Percentiles rank a stretch among this genome's conserved stretches.
These are phyloP conservation scores for Cymbopogon flexuosus DNA, from an alignment of 202 grass and related monocot species.

Conservation along the genomic window DNA sequence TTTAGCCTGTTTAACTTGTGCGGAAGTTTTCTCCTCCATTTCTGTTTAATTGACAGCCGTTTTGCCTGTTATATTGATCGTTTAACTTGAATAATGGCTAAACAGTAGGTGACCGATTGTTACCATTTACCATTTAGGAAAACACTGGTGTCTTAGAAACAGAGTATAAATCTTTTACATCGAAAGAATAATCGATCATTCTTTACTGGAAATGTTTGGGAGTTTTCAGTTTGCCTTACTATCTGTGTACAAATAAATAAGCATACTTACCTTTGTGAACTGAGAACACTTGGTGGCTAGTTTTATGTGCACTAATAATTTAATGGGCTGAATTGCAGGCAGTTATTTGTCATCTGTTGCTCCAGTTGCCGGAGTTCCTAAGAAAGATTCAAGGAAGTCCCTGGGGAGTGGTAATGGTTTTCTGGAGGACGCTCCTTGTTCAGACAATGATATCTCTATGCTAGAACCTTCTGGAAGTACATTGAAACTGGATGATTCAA, in stretches of 20 bases:
- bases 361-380: slow-evolving; percentile 41
- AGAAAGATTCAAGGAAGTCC: slow-evolving; percentile 44
- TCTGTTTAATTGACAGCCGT: not conserved
- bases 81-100: not conserved
- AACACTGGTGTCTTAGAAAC: not conserved
- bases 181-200: not conserved
- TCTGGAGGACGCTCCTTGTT: slow-evolving; percentile 46
- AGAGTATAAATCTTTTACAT: not conserved
- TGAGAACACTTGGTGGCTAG: not conserved
- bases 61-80: not conserved
- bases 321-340: slow-evolving; percentile 44
- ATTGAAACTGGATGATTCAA: slow-evolving; percentile 35
- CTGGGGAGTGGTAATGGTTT: slow-evolving; percentile 68
- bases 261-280: not conserved
- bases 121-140: not conserved
- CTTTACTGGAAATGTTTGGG: not conserved
- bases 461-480: slow-evolving; percentile 48
- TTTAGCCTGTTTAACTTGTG: not conserved
- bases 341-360: slow-evolving; percentile 61
- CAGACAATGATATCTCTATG: slow-evolving; percentile 30
- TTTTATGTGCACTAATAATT: slow-evolving; percentile 20
- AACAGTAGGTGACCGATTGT: not conserved
- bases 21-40: not conserved
- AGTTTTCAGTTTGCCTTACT: slow-evolving; percentile 24
- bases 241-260: not conserved